Percentiles rank a stretch among this genome's conserved stretches.
These are phyloP conservation scores for Eutypa lata DNA, from an alignment of 2,329 filamentous ascomycete genomes.

Conservation along the genomic window DNA sequence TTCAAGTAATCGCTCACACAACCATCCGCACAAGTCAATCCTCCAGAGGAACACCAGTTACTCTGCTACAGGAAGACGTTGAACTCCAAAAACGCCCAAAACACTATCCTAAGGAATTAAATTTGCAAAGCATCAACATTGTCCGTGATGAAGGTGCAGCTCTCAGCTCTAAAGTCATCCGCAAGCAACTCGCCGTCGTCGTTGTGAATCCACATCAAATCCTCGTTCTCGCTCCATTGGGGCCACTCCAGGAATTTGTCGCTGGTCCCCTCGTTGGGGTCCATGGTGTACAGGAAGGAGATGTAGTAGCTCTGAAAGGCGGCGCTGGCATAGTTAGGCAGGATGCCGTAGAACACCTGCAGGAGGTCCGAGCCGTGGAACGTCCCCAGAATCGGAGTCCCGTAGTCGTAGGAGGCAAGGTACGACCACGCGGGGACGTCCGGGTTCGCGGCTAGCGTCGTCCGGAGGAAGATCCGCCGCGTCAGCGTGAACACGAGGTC, in stretches of 20 bases:
- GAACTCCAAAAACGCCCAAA: too few species aligned
- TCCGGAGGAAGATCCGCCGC: conserved; percentile 60
- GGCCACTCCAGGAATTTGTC: conserved; percentile 29
- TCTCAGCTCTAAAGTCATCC: conserved; percentile 24
- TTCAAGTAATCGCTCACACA: too few species aligned
- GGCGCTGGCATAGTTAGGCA: conserved; percentile 58
- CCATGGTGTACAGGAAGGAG: conserved; percentile 66
- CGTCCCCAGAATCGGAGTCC: conserved; percentile 69
- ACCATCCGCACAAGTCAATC: too few species aligned
- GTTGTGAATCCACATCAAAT: conserved; percentile 34
- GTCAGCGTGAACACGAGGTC: conserved; percentile 73
- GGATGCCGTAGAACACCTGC: conserved; percentile 64
- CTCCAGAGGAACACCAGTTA: too few species aligned
- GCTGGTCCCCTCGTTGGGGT: conserved; percentile 59
- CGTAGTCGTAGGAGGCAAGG: conserved; percentile 68
- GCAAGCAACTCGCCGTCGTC: conserved; percentile 14
- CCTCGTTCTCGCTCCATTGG: conserved; percentile 43
- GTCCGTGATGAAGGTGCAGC: conserved; percentile 12
- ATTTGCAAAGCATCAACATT: conserved; percentile 14
- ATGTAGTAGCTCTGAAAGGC: conserved; percentile 68
- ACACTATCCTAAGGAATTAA: not conserved
- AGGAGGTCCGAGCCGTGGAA: conserved; percentile 71
- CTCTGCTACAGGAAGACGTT: too few species aligned
- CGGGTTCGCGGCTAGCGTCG: conserved; percentile 44
- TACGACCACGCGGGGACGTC: conserved; percentile 70